Evolutionary conservation across 1,284 basidiomycete genomes (phyloP), one percentile per base, ranked within the genome.

Genomic region (Apiotrichum porosum): DNA sequence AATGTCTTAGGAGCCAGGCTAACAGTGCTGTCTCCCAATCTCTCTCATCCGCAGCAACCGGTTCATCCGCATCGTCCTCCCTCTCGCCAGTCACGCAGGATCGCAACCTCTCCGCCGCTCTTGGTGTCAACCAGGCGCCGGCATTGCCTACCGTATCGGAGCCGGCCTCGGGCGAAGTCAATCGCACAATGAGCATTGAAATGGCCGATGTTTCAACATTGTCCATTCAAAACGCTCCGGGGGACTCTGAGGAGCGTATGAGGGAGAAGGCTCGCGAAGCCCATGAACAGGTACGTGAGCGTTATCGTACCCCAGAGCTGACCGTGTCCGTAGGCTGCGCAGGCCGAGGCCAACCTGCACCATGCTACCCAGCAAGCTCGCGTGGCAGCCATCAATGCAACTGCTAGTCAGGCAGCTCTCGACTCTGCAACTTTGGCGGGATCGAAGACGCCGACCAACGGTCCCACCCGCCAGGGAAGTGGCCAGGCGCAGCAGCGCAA

Each of bases 361-460:
- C 58, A 71, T 42, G 73, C 72, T 2, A 67, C 71, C 6, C 72
- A 74, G 49, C 68, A 74, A 51, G 72, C 73, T 17, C 60, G 73
- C 6, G 72, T 74, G 0, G 73, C 73, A 6, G 67, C 70, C 4
- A 73, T 75, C 56, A 69, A 75, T 42, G 73, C 72, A 0, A 65
- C 66, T 1, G 72, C 72, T 0, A 66, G 67, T 4, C 72, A 73
- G 51, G 71, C 71, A 0, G 71, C 71, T 2, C 54, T 73, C 6
- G 65, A 69, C 35, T 63, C 63, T 6, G 60, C 57, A 8, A 44
- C 51, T 4, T 21, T 57, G 31, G 42, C 51, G 24, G 49, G 57
- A 0, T 36, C 58, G 18, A 56, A 61, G 42, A 56, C 59, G 0
- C 56, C 58, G 1, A 57, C 60, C 10, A 39, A 53, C 1, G 47